Evolutionary conservation across 2,329 filamentous ascomycete species (phyloP).

Genomic region (Penicillium frequentans): DNA sequence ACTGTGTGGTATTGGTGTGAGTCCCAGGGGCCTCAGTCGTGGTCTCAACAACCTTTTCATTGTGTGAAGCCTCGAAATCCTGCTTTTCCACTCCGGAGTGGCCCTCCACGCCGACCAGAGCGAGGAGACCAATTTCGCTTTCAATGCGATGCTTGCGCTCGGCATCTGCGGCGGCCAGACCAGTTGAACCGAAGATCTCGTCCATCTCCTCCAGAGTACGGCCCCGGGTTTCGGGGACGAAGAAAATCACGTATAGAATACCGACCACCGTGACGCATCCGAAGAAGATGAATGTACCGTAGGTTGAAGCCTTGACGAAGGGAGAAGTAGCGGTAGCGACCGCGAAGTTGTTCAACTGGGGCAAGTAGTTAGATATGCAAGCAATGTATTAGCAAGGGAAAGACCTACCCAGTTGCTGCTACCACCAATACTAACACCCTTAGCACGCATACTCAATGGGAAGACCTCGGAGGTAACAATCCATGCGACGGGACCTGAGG

Average conservation of each 20-base stretch:
- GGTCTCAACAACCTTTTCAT: slow-evolving; percentile 6
- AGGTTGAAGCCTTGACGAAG: slow-evolving; percentile 63
- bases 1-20: not conserved
- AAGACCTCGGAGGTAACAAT: slow-evolving; percentile 73
- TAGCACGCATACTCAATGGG: slow-evolving; percentile 68
- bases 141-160: slow-evolving; percentile 29
- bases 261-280: slow-evolving; percentile 45
- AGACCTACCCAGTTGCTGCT: slow-evolving; percentile 35
- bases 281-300: slow-evolving; percentile 72
- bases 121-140: slow-evolving; percentile 30
- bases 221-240: slow-evolving; percentile 38
- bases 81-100: slow-evolving; percentile 4
- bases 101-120: slow-evolving; percentile 26
- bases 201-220: slow-evolving; percentile 43
- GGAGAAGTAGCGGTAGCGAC: slow-evolving; percentile 70
- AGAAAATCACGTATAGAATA: slow-evolving; percentile 27
- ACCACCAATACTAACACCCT: slow-evolving; percentile 43
- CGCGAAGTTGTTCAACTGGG: slow-evolving; percentile 59
- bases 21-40: not conserved
- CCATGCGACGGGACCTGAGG: slow-evolving; percentile 62
- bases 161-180: slow-evolving; percentile 28
- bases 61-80: slow-evolving; percentile 1
- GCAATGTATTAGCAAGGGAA: not conserved
- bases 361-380: not conserved
- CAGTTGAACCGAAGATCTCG: slow-evolving; percentile 36